A percentile compares a stretch with the other conserved stretches of the same genome.
These are phyloP conservation scores for Ceratocystis alfenasii DNA, from an alignment of 2,329 filamentous ascomycete species.

Conservation along the genomic window DNA sequence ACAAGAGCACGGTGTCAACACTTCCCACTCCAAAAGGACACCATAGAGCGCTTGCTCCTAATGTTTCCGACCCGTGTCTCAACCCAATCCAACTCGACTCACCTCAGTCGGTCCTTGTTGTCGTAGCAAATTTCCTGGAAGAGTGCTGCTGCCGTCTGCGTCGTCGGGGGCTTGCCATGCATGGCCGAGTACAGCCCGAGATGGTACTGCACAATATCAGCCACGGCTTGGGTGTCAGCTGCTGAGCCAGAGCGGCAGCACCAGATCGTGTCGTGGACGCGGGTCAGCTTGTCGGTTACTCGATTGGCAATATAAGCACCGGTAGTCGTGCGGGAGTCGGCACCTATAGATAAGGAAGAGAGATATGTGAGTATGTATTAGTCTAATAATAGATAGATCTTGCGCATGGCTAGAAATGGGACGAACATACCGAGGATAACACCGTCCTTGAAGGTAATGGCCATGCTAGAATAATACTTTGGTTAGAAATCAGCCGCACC, in stretches of 20 bases:
- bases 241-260: constrained; percentile 97
- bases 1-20: too few relatives aligned
- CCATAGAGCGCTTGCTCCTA: neutral
- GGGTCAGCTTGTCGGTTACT: constrained; percentile 97
- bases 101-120: constrained; percentile 92
- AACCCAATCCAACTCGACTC: constrained; percentile 29
- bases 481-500: constrained; percentile 26
- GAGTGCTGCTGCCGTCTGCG: constrained; percentile 85
- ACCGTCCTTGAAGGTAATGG: constrained; percentile 96
- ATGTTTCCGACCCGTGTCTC: neutral
- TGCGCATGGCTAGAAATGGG: neutral
- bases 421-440: constrained; percentile 65
- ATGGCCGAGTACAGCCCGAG: constrained; percentile 82
- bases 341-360: constrained; percentile 40
- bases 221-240: constrained; percentile 93
- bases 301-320: constrained; percentile 97
- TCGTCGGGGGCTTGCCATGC: constrained; percentile 82
- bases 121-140: constrained; percentile 98
- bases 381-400: too few relatives aligned
- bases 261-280: constrained; percentile 98
- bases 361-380: neutral
- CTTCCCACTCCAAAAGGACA: neutral
- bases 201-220: constrained; percentile 96
- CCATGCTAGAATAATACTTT: constrained; percentile 56
- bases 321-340: constrained; percentile 93